A percentile compares a stretch with the other conserved stretches of the same genome.
Evolutionary conservation across 495 filamentous ascomycete species (phyloP).

Genomic region (Cercophora samala): DNA sequence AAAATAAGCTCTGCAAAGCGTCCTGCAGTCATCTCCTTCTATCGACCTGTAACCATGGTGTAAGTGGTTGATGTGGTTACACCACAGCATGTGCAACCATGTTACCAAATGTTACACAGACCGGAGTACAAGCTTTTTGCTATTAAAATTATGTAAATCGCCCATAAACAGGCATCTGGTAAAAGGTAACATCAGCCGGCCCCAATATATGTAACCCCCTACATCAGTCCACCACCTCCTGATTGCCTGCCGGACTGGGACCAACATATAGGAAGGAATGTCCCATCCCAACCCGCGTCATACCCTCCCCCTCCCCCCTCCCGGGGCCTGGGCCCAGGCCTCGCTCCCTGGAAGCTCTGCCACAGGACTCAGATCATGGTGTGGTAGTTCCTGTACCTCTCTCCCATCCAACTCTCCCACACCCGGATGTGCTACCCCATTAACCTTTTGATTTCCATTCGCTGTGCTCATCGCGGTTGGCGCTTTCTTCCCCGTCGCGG

Average conservation of each 20-base stretch:
- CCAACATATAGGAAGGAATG: background rate
- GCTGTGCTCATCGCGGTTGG: background rate
- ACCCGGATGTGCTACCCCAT: background rate
- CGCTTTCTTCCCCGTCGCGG: background rate
- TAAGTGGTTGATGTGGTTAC: background rate
- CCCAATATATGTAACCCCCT: background rate
- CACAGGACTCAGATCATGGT: constrained; percentile 17
- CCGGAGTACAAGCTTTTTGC: background rate
- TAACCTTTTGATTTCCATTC: background rate
- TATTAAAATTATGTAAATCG: background rate
- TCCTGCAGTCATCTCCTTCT: background rate
- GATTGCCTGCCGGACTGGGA: background rate
- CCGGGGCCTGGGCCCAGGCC: background rate
- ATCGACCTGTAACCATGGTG: background rate
- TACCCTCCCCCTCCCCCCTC: constrained; percentile 3
- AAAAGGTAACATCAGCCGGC: background rate
- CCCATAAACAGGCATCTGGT: background rate
- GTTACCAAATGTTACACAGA: background rate
- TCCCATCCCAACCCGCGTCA: background rate
- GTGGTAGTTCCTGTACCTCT: background rate
- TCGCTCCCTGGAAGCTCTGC: constrained; percentile 25
- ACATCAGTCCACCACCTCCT: background rate
- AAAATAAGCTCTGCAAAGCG: background rate
- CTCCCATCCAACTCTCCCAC: background rate
- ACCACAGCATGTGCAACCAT: background rate